phyloP scores from a whole-genome alignment of 805 yeast species.

The Yamadazyma nakazawae region DNA sequence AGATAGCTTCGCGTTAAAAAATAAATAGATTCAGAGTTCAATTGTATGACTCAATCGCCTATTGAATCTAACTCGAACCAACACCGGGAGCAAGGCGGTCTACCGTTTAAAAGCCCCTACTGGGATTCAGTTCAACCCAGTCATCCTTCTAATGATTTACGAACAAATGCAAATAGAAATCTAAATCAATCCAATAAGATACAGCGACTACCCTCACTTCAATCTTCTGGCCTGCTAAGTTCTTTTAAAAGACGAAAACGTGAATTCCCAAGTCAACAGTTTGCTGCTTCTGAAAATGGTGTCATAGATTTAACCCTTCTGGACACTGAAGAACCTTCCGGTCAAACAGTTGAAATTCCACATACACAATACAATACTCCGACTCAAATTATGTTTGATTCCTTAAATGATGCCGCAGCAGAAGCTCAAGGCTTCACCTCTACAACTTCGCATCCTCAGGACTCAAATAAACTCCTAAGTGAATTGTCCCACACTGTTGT shows the following conservation, averaged over 20 bases:
- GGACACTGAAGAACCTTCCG: constrained; percentile 4
- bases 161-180: background rate
- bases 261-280: background rate
- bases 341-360: background rate
- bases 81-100: background rate
- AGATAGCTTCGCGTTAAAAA: background rate
- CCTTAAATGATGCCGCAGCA: background rate
- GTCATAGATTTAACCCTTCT: constrained; percentile 11
- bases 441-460: background rate
- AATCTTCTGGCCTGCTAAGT: background rate
- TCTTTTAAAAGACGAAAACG: background rate
- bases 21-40: background rate
- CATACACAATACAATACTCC: background rate
- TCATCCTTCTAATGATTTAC: background rate
- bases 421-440: background rate
- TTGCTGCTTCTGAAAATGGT: background rate
- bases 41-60: background rate
- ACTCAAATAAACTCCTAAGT: background rate
- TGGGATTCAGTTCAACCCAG: background rate
- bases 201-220: background rate
- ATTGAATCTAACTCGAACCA: background rate
- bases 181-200: background rate
- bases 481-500: background rate
- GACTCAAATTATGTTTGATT: background rate
- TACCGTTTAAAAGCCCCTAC: background rate